These are phyloP conservation scores for Euphorbia pulcherrima DNA, from an alignment of 345 rosid genomes.

Conservation along the genomic window DNA sequence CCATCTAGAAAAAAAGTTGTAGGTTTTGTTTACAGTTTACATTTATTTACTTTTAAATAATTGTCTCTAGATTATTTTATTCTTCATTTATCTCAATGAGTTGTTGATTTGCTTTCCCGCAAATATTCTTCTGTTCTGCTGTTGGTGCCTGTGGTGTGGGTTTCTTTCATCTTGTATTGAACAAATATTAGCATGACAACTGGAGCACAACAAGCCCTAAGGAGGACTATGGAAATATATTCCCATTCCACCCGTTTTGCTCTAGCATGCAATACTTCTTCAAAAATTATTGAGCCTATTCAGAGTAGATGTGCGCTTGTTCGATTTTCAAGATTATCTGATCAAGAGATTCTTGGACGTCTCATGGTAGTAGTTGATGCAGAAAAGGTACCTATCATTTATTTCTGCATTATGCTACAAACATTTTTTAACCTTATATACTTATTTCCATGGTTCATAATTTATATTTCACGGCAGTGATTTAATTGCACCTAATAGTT, in stretches of 20 bases:
- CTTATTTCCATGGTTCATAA: neutral
- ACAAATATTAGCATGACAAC: conserved; percentile 72
- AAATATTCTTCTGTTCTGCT: neutral
- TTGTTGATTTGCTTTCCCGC: neutral
- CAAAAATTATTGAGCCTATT: conserved; percentile 92
- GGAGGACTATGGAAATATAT: conserved; percentile 94
- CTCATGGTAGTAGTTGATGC: conserved; percentile 82
- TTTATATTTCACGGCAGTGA: neutral
- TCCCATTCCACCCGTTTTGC: conserved; percentile 95
- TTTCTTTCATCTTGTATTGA: neutral
- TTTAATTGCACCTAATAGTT: neutral
- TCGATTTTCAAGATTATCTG: conserved; percentile 90
- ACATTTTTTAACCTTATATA: neutral
- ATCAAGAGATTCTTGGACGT: conserved; percentile 86
- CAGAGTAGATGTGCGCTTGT: conserved; percentile 98
- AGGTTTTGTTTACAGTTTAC: neutral
- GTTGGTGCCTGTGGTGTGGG: neutral
- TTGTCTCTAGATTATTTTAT: neutral
- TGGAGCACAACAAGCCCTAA: conserved; percentile 95
- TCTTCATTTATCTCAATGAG: neutral
- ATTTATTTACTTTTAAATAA: neutral
- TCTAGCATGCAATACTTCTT: conserved; percentile 86
- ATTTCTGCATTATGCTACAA: conserved; percentile 1
- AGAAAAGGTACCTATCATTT: conserved; percentile 56
- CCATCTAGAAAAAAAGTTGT: neutral